Evolutionary conservation across 768 basidiomycete species (phyloP), one percentile per base, ranked within the genome.

Genomic region (Boletus rubroflammeus): DNA sequence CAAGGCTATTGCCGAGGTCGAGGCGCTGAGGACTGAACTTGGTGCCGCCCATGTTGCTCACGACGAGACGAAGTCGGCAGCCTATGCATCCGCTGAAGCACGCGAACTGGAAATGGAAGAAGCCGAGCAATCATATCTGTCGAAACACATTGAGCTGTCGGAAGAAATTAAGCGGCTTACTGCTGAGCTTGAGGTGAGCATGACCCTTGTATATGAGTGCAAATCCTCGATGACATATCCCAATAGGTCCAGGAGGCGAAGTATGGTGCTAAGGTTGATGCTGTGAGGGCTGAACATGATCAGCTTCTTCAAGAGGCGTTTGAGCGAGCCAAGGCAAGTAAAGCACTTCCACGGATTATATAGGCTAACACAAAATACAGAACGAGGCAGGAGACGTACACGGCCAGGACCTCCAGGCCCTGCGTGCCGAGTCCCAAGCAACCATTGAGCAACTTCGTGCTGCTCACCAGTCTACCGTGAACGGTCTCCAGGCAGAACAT

Each of bases 301-400:
- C 71, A 73, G 47, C 75, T 83, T 40, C 72, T 91, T 17, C 74
- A 84, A 57, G 82, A 88, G 53, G 86, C 85, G 4, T 90, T 91
- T 67, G 81, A 86, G 55, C 83, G 81, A 43, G 89, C 90, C 17
- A 92, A 91, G 81, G 91, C 85, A 59, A 46, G 74, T 67, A 25
- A 35, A 26, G 39, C 21, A 23, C 49, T 4, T 21, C 31, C n/a
- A 2, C 19, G 4, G 3, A 6, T 43, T 21, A 19, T 32, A 28
- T 43, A 13, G 1, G n/a, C 59, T 67, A 49, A 69, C 40, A n/a
- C 31, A 25, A 14, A 19, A 36, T 21, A 40, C 55, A 91, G 90
- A 75, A 74, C 36, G 88, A 90, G 67, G 91, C 90, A n/a, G 81
- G 81, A 32, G 77, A 80, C 34, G 71, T 69, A 7, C 92, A 94